Evolutionary conservation across 78 protist species (phyloP).

Genomic region (Dictyostelium intermedium): DNA sequence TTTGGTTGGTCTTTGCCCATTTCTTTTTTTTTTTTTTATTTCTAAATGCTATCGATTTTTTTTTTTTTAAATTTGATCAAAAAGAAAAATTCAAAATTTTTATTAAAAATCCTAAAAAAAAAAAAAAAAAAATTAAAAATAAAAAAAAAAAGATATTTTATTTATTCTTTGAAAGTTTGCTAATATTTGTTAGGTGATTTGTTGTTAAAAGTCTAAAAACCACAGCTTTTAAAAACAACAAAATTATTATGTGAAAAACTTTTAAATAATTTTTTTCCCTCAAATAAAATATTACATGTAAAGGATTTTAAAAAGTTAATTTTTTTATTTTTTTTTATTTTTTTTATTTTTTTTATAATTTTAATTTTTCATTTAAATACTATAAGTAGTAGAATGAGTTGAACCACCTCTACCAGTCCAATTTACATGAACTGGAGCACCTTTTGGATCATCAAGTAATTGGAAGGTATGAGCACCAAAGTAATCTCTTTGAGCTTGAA

Average conservation of each 20-base stretch:
- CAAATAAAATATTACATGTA: too few species aligned
- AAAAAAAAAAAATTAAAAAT: too few species aligned
- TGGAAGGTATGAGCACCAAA: constrained; percentile 98
- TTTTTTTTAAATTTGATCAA: neutral
- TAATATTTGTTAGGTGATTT: neutral
- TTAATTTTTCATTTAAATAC: neutral
- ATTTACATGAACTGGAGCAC: constrained; percentile 81
- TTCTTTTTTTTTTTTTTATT: neutral
- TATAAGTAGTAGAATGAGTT: constrained; percentile 25
- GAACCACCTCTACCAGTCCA: constrained; percentile 89
- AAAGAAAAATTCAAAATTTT: too few species aligned
- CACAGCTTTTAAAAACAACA: too few species aligned
- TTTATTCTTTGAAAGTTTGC: too few species aligned
- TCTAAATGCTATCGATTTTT: neutral
- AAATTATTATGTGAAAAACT: too few species aligned
- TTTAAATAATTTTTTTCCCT: too few species aligned
- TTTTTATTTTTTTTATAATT: neutral
- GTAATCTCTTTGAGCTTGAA: constrained; percentile 96
- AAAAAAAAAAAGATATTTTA: neutral
- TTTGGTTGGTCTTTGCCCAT: neutral
- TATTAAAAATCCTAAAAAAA: too few species aligned
- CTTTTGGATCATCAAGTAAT: constrained; percentile 83
- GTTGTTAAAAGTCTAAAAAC: neutral
- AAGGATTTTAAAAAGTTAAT: too few species aligned
- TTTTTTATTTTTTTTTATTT: neutral